Evolutionary conservation across 2,329 filamentous ascomycete genomes (phyloP).

Genomic region (Pseudogymnoascus sp.): DNA sequence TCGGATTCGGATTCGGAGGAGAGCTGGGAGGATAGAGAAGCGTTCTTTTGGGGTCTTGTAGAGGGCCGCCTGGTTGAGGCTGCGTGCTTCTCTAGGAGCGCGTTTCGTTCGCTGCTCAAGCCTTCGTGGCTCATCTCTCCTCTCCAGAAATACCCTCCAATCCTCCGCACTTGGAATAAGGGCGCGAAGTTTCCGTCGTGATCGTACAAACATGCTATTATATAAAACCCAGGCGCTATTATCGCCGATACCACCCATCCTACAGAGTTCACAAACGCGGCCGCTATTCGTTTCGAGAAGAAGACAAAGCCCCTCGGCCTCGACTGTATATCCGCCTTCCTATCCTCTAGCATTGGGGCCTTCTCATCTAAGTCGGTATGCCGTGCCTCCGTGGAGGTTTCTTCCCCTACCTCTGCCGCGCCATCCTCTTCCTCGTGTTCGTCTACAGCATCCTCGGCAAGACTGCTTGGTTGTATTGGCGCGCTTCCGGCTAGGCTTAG

Average conservation of each 20-base stretch:
- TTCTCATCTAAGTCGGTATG: conserved; percentile 48
- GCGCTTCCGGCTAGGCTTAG: conserved; percentile 8
- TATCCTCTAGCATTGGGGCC: conserved; percentile 51
- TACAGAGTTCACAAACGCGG: conserved; percentile 65
- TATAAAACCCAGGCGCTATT: conserved; percentile 69
- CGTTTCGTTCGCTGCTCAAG: not conserved
- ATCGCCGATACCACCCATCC: conserved; percentile 72
- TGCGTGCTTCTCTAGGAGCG: not conserved
- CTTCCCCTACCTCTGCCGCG: conserved; percentile 30
- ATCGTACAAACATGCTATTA: conserved; percentile 77
- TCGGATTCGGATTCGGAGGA: conserved; percentile 59
- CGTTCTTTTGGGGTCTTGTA: not conserved
- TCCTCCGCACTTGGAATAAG: conserved; percentile 60
- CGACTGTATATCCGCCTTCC: conserved; percentile 15
- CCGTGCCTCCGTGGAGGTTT: conserved; percentile 15
- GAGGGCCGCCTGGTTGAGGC: not conserved
- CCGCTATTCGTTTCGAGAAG: conserved; percentile 61
- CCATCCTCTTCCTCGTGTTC: conserved; percentile 30
- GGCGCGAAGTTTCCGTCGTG: conserved; percentile 71
- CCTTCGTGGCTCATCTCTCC: conserved; percentile 20
- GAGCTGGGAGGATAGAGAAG: conserved; percentile 46
- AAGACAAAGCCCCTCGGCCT: conserved; percentile 42
- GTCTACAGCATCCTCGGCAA: conserved; percentile 31
- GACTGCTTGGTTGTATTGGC: conserved; percentile 8
- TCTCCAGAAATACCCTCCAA: conserved; percentile 41